Percentiles rank a stretch among this genome's conserved stretches.
These are phyloP conservation scores for Digitaria exilis DNA, from an alignment of 202 grass and related monocot species.

Conservation along the genomic window DNA sequence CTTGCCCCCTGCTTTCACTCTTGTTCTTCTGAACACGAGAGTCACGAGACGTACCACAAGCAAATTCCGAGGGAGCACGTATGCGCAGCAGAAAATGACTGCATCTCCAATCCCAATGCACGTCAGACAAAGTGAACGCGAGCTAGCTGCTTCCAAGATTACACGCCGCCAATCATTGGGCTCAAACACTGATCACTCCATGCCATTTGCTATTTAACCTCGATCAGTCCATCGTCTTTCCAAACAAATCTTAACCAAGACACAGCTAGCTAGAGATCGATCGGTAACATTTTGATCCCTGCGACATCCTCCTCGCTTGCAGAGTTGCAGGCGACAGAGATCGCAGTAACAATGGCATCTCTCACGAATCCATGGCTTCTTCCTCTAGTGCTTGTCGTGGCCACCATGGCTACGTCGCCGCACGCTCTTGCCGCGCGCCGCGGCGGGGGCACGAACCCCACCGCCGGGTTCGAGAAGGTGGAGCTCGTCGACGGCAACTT, in stretches of 20 bases:
- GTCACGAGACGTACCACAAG: too few species aligned
- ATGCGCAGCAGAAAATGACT: neutral
- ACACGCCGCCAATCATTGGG: too few species aligned
- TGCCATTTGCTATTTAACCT: neutral
- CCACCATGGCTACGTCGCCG: neutral
- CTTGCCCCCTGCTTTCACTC: too few species aligned
- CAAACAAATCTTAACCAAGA: neutral
- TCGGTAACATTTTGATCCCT: too few species aligned
- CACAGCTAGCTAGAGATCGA: too few species aligned
- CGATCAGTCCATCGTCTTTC: neutral
- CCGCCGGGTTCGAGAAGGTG: conserved; percentile 49
- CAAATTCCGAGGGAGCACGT: neutral
- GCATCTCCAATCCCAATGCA: neutral
- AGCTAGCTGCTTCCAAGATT: neutral
- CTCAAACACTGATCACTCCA: neutral
- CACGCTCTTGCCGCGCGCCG: neutral
- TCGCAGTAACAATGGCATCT: neutral
- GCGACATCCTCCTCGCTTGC: too few species aligned
- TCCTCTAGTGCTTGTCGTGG: neutral
- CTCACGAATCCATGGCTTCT: neutral
- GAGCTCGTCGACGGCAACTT: conserved; percentile 33
- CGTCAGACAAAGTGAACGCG: neutral
- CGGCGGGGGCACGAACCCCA: neutral
- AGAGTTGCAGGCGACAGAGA: too few species aligned
- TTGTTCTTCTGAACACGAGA: neutral